These are phyloP conservation scores for Metschnikowia cubensis DNA, from an alignment of 805 yeast species.

Conservation along the genomic window DNA sequence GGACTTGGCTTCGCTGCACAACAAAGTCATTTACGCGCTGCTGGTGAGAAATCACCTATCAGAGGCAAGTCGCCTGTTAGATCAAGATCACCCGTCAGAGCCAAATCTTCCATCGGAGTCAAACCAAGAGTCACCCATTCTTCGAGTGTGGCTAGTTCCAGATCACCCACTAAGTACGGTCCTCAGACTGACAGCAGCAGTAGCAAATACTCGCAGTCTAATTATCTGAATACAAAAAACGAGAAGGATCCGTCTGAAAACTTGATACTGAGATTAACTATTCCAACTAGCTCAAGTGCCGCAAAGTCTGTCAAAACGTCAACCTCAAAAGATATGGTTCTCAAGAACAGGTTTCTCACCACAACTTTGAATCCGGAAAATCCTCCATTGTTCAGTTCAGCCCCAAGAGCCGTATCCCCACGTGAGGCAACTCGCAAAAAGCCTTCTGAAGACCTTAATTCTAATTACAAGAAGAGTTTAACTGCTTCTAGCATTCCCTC, in stretches of 20 bases:
- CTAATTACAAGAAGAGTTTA: constrained; percentile 17
- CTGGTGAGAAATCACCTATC: background rate
- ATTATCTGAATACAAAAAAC: constrained; percentile 1
- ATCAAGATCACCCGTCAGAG: background rate
- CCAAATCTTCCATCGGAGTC: background rate
- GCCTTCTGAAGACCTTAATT: constrained; percentile 7
- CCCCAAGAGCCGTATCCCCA: constrained; percentile 7
- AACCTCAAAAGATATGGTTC: constrained; percentile 1
- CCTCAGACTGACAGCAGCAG: constrained; percentile 6
- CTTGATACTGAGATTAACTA: constrained; percentile 20
- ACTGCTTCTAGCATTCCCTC: background rate
- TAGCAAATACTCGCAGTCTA: constrained; percentile 7
- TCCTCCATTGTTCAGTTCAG: constrained; percentile 21
- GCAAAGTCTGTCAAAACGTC: constrained; percentile 20
- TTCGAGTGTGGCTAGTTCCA: constrained; percentile 6
- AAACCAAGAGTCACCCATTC: background rate
- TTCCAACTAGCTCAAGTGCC: constrained; percentile 30
- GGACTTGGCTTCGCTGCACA: background rate
- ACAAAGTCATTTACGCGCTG: background rate
- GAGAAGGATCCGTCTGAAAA: background rate
- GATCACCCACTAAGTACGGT: constrained; percentile 14
- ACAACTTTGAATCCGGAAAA: constrained; percentile 34
- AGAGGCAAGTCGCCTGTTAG: constrained; percentile 6
- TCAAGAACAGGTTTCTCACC: constrained; percentile 33
- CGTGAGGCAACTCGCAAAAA: constrained; percentile 11